These are phyloP conservation scores for Pleurotus cornucopiae DNA, from an alignment of 768 basidiomycete species.

Conservation along the genomic window DNA sequence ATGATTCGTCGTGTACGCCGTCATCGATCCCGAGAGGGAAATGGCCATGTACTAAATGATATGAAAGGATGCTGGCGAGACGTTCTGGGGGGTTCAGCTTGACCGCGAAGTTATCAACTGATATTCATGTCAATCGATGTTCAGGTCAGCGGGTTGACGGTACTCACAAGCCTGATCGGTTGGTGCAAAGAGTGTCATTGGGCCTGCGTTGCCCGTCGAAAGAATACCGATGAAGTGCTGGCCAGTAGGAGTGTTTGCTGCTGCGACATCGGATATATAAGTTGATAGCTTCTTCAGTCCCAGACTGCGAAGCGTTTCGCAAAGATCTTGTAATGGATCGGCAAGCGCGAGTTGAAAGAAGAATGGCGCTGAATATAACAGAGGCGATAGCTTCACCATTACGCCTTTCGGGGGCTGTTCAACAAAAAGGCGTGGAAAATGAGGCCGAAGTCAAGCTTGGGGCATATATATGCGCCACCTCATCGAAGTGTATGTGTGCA, in stretches of 20 bases:
- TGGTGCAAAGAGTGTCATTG: slow-evolving; percentile 55
- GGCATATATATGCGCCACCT: slow-evolving; percentile 2
- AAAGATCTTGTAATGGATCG: slow-evolving; percentile 23
- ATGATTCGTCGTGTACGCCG: slow-evolving; percentile 1
- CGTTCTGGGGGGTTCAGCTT: slow-evolving; percentile 20
- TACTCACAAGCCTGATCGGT: slow-evolving; percentile 49
- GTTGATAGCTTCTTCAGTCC: slow-evolving; percentile 40
- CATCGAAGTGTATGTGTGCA: background rate
- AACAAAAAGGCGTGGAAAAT: background rate
- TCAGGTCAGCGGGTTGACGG: background rate
- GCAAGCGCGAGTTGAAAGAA: slow-evolving; percentile 23
- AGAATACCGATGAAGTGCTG: slow-evolving; percentile 37
- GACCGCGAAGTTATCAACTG: slow-evolving; percentile 26
- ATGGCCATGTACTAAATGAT: slow-evolving; percentile 54
- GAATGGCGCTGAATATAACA: slow-evolving; percentile 15
- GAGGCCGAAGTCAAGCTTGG: background rate
- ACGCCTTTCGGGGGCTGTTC: background rate
- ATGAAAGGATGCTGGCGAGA: slow-evolving; percentile 47
- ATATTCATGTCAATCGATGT: slow-evolving; percentile 6
- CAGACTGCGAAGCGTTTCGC: slow-evolving; percentile 30
- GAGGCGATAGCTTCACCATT: slow-evolving; percentile 6
- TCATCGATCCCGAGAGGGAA: slow-evolving; percentile 21
- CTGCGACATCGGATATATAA: slow-evolving; percentile 35
- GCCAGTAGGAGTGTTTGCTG: slow-evolving; percentile 31
- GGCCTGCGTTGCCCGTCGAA: slow-evolving; percentile 28